These are phyloP conservation scores for Eremothecium gossypii DNA, from an alignment of 1,139 yeast species.

Conservation along the genomic window DNA sequence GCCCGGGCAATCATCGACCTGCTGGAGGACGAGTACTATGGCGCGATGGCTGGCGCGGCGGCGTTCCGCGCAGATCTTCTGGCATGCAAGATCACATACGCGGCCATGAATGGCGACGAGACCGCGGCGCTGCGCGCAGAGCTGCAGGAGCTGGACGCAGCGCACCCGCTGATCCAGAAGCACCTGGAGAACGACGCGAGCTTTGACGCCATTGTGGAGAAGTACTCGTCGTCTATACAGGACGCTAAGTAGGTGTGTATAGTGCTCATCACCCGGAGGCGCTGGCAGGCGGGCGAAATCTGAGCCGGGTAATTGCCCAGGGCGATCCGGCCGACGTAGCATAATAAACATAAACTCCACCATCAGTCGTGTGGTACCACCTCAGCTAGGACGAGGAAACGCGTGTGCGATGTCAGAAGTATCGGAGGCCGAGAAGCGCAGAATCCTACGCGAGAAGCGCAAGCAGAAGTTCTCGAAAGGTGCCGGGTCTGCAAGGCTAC, in stretches of 20 bases:
- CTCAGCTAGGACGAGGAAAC: too few relatives aligned
- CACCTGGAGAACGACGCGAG: slow-evolving; percentile 38
- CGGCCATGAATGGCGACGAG: slow-evolving; percentile 39
- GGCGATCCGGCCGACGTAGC: too few relatives aligned
- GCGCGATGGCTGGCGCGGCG: slow-evolving; percentile 19
- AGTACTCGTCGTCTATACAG: slow-evolving; percentile 28
- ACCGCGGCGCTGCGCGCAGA: slow-evolving; percentile 35
- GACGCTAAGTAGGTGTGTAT: too few relatives aligned
- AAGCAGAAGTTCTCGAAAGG: slow-evolving; percentile 60
- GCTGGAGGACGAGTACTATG: slow-evolving; percentile 26
- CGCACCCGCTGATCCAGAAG: slow-evolving; percentile 39
- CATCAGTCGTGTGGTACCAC: too few relatives aligned
- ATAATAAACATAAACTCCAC: too few relatives aligned
- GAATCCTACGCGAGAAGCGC: slow-evolving; percentile 55
- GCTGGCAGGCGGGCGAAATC: too few relatives aligned
- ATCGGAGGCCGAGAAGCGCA: slow-evolving; percentile 55
- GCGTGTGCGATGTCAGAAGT: slow-evolving; percentile 21
- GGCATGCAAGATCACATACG: slow-evolving; percentile 46
- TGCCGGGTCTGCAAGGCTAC: slow-evolving; percentile 47
- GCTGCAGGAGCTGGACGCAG: slow-evolving; percentile 36
- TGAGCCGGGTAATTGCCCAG: too few relatives aligned
- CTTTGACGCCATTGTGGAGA: slow-evolving; percentile 47
- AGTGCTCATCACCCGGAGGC: too few relatives aligned
- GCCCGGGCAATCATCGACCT: slow-evolving; percentile 32
- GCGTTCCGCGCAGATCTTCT: slow-evolving; percentile 36